Conservation (phyloP, 352 stramenopile species). For the Globisporangium spiculum region DNA sequence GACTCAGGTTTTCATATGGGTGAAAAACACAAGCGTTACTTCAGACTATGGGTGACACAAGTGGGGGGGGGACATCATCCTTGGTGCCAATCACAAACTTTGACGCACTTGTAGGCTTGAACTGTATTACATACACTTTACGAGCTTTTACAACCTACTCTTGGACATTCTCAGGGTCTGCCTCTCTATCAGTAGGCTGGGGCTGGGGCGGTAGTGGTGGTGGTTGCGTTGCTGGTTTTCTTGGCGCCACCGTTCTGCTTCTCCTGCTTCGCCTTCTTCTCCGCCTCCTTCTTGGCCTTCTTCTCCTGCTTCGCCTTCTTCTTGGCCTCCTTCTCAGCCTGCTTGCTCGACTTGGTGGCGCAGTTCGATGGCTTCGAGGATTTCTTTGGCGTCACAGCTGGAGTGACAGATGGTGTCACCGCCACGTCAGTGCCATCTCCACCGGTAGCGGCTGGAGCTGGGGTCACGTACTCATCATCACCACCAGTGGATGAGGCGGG, state of each 20-base stretch:
- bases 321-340: background rate
- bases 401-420: conserved; percentile 3
- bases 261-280: conserved; percentile 4
- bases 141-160: background rate
- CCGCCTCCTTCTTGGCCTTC: conserved; percentile 3
- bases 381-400: conserved; percentile 12
- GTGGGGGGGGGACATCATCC: no score
- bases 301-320: conserved; percentile 8
- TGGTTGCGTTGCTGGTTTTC: background rate
- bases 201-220: background rate
- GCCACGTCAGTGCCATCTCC: background rate
- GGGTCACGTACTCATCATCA: background rate
- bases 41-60: no score
- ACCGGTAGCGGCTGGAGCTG: background rate
- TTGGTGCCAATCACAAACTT: no score
- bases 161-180: background rate
- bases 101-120: background rate
- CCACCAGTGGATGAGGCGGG: background rate
- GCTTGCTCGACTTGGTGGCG: background rate
- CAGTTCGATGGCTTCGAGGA: conserved; percentile 12
- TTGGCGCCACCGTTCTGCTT: background rate
- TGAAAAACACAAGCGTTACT: no score
- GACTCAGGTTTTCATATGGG: no score
- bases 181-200: conserved; percentile 1
- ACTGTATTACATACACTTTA: background rate